phyloP scores from a whole-genome alignment of 176 grass and related monocot species.

The Carex cristatella region DNA sequence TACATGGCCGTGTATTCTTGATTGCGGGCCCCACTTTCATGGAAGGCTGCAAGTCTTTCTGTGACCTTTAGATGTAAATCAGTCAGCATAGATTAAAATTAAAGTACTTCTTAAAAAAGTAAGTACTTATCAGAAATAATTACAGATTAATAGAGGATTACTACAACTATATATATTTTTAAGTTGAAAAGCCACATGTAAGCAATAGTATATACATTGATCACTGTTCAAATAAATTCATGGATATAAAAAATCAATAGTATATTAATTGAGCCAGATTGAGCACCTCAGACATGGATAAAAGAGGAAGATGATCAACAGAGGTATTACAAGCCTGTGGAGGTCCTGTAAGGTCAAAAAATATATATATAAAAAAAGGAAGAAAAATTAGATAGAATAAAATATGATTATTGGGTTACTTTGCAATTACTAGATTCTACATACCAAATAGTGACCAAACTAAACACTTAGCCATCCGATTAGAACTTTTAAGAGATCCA shows the following conservation, averaged over 20 bases:
- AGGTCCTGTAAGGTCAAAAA: slow-evolving; percentile 28
- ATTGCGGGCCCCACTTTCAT: slow-evolving; percentile 51
- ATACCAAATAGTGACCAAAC: not conserved
- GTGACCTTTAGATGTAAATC: slow-evolving; percentile 37
- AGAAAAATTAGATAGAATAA: not conserved
- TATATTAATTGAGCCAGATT: slow-evolving; percentile 3
- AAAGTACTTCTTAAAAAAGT: not conserved
- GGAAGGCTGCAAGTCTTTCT: slow-evolving; percentile 53
- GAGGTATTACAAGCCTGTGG: slow-evolving; percentile 8
- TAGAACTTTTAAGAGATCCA: not conserved
- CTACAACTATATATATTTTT: not conserved
- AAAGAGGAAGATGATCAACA: slow-evolving; percentile 48
- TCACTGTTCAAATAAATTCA: not conserved
- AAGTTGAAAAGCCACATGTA: not conserved
- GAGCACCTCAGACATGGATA: slow-evolving; percentile 58
- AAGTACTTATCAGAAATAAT: not conserved
- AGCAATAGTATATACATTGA: not conserved
- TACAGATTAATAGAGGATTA: not conserved
- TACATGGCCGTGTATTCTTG: slow-evolving; percentile 91
- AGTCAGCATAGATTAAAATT: not conserved
- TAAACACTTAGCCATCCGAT: not conserved
- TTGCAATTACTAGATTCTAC: not conserved
- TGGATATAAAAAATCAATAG: not conserved
- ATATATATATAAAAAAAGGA: not conserved
- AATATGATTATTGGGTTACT: not conserved